Conservation (phyloP, 2,329 filamentous ascomycete species). For the Arthrobotrys sphaeroides region DNA sequence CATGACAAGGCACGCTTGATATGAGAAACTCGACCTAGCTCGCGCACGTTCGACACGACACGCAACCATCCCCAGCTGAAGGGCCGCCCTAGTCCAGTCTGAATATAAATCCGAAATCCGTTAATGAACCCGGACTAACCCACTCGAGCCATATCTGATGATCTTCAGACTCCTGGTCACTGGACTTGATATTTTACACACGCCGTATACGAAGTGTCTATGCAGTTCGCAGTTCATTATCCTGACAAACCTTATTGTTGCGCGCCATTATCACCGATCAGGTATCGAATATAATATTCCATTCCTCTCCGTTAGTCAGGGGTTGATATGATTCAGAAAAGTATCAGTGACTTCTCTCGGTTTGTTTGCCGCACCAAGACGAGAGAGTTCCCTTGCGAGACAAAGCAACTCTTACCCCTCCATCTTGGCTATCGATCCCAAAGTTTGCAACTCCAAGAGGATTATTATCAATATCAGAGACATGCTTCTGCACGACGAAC, state of each 20-base stretch:
- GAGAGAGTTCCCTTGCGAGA: constrained; percentile 7
- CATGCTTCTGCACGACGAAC: constrained; percentile 46
- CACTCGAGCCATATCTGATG: constrained; percentile 46
- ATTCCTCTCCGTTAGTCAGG: constrained; percentile 14
- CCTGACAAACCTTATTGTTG: constrained; percentile 17
- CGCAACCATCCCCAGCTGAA: constrained; percentile 45
- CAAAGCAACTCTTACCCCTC: constrained; percentile 34
- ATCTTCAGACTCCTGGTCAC: constrained; percentile 50
- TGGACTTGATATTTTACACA: constrained; percentile 36
- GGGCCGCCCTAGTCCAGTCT: constrained; percentile 29
- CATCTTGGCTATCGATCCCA: constrained; percentile 26
- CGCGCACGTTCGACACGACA: constrained; percentile 39
- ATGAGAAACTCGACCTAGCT: constrained; percentile 37
- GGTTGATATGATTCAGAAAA: constrained; percentile 21
- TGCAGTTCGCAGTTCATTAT: constrained; percentile 7
- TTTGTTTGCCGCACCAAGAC: constrained; percentile 6
- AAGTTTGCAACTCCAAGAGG: constrained; percentile 29
- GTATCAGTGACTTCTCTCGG: constrained; percentile 7
- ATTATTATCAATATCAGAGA: constrained; percentile 44
- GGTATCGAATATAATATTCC: constrained; percentile 13
- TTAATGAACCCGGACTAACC: constrained; percentile 35
- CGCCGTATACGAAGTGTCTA: not conserved
- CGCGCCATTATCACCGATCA: constrained; percentile 17
- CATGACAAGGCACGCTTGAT: constrained; percentile 29
- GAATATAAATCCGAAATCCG: constrained; percentile 53